Base-by-base conservation (phyloP, 345 rosid species). In the Brassica carinata region DNA sequence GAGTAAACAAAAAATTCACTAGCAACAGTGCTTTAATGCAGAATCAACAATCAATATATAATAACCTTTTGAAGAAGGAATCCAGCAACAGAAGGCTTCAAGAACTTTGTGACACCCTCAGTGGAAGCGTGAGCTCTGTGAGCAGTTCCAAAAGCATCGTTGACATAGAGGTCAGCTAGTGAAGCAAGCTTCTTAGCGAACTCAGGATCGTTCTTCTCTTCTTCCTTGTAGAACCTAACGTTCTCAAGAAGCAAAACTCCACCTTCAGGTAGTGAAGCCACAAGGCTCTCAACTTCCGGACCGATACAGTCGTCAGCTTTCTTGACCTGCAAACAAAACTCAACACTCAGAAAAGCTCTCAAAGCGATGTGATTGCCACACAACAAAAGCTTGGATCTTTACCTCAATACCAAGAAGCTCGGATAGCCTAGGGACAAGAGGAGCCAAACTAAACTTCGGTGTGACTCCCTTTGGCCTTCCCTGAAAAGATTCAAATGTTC, bases 381-480 rank as follows among this genome's bases (percentile, higher is more conserved):
- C 1, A 0, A 23, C 26, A 23, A 75, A 53, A 45, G 19, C 55
- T 36, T 45, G 69, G 71, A 33, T 55, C 38, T 66, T 75, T 66
- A 93, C 94, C 96, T 92, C 88, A 5, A 89, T 76, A 45, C 92
- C 98, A 71, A 94, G 97, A 69, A 90, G 94, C 83, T 90, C 93
- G 57, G 97, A 92, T 7, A 94, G 85, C 77, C 98, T 89, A 5
- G 93, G 97, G 58, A 89, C 97, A 63, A 94, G 93, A 84, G 98
- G 98, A 87, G 90, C 89, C 87, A 94, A 86, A 79, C 98, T 92
- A 85, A 88, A 94, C 80, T 94, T 94, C 14, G 98, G 96, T 15
- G 94, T 90, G 17, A 90, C 93, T 83, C 98, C 98, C 87, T 94
- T 94, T 8, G 98, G 98, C 27, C 97, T 93, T 26, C 98, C 98